phyloP scores from a whole-genome alignment of 148 eudicot genomes.

The Cornus kousa region DNA sequence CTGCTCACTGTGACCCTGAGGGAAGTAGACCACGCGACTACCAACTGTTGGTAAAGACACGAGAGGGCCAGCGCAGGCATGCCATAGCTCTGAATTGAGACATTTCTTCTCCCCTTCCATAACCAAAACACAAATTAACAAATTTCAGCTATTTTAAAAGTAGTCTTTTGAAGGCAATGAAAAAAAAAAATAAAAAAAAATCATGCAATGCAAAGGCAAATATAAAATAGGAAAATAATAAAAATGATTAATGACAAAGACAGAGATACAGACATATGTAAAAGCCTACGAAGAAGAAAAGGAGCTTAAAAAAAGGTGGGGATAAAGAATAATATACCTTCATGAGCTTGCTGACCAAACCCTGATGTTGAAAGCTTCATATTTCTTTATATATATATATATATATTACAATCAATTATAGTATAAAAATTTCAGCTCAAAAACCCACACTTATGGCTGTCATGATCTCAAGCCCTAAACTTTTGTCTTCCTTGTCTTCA shows the following conservation, averaged over 20 bases:
- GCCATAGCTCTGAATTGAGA: slow-evolving; percentile 94
- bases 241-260: background rate
- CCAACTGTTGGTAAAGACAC: slow-evolving; percentile 80
- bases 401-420: background rate
- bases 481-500: slow-evolving; percentile 1
- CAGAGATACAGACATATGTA: background rate
- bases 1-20: slow-evolving; percentile 99
- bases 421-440: slow-evolving; percentile 9
- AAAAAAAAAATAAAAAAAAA: background rate
- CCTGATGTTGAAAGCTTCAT: slow-evolving; percentile 76
- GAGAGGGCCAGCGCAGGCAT: slow-evolving; percentile 97
- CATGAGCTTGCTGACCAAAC: slow-evolving; percentile 52
- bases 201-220: slow-evolving; percentile 4
- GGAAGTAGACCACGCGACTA: slow-evolving; percentile 94
- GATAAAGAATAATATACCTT: slow-evolving; percentile 35
- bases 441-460: slow-evolving; percentile 8
- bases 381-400: background rate
- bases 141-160: background rate
- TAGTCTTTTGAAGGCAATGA: background rate
- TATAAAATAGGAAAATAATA: background rate
- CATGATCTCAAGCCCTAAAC: slow-evolving; percentile 24
- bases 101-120: slow-evolving; percentile 73
- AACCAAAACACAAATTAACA: slow-evolving; percentile 16
- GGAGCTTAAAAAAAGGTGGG: background rate
- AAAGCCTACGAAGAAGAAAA: background rate